Base-by-base conservation (phyloP, 352 stramenopile species). In the Albugo candida region DNA sequence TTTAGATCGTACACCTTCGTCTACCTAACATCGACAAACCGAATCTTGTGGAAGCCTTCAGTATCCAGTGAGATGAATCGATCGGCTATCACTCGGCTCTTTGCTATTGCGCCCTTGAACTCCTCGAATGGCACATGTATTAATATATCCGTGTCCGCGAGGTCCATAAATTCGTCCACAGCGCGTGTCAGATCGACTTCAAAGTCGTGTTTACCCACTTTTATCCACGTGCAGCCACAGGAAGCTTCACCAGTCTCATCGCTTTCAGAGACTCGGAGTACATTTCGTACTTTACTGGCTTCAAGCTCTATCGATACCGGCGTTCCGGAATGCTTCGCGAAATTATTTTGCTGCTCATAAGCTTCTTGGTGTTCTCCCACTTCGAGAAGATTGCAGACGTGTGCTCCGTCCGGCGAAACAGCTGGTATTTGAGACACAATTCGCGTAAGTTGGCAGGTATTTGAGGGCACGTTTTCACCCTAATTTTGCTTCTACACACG, bases 321-420 rank as follows among this genome's bases (percentile, higher is more conserved):
- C 79, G 37, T 80, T 63, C 10, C 73, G 60, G 54, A 89, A 92
- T 16, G 75, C 74, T 53, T 74, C 60, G 1, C 79, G 70, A 41
- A 92, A 54, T 27, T 92, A 72, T 44, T 92, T 92, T 92, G 74
- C 37, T 83, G 63, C 36, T 86, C 70, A 35, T 67, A 80, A 13
- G 73, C 69, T 42, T 71, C 55, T 27, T 71, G n/a, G 39, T 87
- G 70, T 42, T 85, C 70, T n/a, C 67, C 61, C 37, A 64, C 64
- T 41, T 80, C 60, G 41, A 84, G 41, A 13, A 92, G 55, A 41
- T 66, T 51, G 34, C 78, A 92, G 13, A 72, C 58, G 36, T 80
- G 65, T 1, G 71, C 55, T 46, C 70, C 62, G 20, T 56, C 58
- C 1, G 61, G 47, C 10, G 69, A 62, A 1, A 92, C 75, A 11